Evolutionary conservation across 1,284 basidiomycete species (phyloP).

Genomic region (Cryptococcus deneoformans): DNA sequence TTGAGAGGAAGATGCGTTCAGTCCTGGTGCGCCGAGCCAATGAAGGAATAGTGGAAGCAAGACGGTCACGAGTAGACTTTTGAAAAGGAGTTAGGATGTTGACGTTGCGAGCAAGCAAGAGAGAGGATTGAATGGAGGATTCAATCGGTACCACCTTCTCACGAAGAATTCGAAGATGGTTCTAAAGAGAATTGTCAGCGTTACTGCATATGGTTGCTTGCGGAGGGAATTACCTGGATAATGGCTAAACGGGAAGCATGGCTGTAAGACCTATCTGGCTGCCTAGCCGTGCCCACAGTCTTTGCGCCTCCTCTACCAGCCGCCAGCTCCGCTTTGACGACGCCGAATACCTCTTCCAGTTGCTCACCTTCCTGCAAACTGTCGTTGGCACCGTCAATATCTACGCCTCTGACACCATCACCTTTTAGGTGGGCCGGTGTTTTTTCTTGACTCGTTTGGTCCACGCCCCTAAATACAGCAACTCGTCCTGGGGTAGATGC

Average conservation of each 20-base stretch:
- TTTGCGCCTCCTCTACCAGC: conserved; percentile 37
- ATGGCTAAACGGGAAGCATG: conserved; percentile 7
- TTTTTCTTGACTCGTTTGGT: neutral
- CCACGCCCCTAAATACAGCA: conserved; percentile 19
- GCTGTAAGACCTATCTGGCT: neutral
- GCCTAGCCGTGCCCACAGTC: conserved; percentile 2
- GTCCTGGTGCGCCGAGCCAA: conserved; percentile 65
- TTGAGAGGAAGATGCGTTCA: conserved; percentile 68
- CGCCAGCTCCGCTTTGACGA: conserved; percentile 78
- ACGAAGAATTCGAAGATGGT: conserved; percentile 65
- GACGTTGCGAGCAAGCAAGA: conserved; percentile 77
- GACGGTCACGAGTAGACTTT: conserved; percentile 70
- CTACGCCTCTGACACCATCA: conserved; percentile 13
- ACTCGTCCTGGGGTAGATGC: conserved; percentile 10
- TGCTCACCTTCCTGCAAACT: conserved; percentile 42
- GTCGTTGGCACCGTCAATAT: conserved; percentile 35
- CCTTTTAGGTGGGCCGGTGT: neutral
- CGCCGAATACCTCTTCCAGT: conserved; percentile 72
- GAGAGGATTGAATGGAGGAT: conserved; percentile 63
- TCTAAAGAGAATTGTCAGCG: conserved; percentile 24
- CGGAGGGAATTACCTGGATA: conserved; percentile 1
- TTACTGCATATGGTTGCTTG: no score
- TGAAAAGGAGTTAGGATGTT: conserved; percentile 84
- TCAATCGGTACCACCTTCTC: conserved; percentile 59
- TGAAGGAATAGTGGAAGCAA: conserved; percentile 62